Conservation (phyloP, 73 alveolate species). For the Stentor coeruleus region DNA sequence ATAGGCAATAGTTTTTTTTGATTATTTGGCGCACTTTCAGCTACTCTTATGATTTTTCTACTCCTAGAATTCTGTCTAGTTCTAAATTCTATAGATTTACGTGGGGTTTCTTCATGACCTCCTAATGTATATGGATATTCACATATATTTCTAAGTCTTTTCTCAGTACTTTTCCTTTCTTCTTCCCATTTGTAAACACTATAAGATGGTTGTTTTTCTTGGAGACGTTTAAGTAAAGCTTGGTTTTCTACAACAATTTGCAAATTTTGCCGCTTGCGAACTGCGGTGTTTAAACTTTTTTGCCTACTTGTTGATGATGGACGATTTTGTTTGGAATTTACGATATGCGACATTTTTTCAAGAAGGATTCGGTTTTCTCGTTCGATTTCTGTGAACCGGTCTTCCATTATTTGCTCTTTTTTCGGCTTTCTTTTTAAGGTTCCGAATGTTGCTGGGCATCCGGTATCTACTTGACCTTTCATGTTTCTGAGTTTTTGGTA, state of each 20-base stretch:
- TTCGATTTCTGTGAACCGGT: constrained; percentile 63
- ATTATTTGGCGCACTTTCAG: too few species aligned
- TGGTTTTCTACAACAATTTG: constrained; percentile 53
- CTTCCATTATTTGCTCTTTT: constrained; percentile 55
- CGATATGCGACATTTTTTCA: constrained; percentile 53
- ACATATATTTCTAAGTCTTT: constrained; percentile 33
- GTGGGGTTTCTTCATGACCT: neutral
- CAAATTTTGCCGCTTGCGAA: constrained; percentile 42
- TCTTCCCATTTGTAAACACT: constrained; percentile 48
- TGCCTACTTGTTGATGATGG: constrained; percentile 7
- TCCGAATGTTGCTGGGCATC: constrained; percentile 46
- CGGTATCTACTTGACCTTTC: constrained; percentile 31
- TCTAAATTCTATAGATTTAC: neutral
- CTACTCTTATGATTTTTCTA: too few species aligned
- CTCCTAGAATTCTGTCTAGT: neutral
- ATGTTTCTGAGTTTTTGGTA: constrained; percentile 39
- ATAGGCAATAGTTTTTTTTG: too few species aligned
- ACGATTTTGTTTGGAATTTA: constrained; percentile 23
- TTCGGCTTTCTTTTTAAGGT: constrained; percentile 43
- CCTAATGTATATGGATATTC: constrained; percentile 46
- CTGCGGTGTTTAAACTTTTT: constrained; percentile 36
- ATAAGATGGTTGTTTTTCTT: constrained; percentile 42
- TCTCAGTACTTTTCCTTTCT: constrained; percentile 37
- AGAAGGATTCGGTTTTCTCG: constrained; percentile 58
- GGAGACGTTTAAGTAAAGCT: constrained; percentile 44